A percentile compares a stretch with the other conserved stretches of the same genome.
Conservation (phyloP, 495 filamentous ascomycete genomes). For the Penicillium taxi region DNA sequence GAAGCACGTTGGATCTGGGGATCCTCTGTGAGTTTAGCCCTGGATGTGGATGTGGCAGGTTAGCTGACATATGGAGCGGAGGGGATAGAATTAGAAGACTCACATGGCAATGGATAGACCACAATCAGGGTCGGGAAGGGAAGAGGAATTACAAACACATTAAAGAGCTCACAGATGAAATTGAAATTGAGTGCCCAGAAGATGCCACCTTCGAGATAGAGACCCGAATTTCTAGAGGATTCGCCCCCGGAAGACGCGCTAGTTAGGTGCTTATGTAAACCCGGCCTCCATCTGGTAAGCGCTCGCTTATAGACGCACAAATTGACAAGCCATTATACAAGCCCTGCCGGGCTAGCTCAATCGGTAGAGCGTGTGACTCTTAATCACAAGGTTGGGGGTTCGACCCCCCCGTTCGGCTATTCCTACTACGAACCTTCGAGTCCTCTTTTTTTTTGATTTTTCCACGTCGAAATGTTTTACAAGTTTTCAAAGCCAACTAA, state of each 20-base stretch:
- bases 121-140: constrained; percentile 26
- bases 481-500: too few species aligned
- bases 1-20: constrained; percentile 80
- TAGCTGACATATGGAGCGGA: constrained; percentile 13
- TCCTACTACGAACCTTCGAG: constrained; percentile 19
- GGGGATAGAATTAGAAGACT: constrained; percentile 9
- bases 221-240: constrained; percentile 23
- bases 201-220: constrained; percentile 35
- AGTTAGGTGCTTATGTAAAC: constrained; percentile 12
- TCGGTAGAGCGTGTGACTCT: constrained; percentile 54
- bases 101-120: constrained; percentile 37
- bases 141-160: constrained; percentile 25
- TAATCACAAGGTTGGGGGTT: constrained; percentile 55
- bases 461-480: background rate
- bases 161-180: constrained; percentile 10
- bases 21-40: constrained; percentile 79
- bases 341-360: constrained; percentile 47
- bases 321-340: background rate
- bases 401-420: constrained; percentile 50
- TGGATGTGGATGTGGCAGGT: constrained; percentile 31
- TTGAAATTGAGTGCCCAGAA: constrained; percentile 18
- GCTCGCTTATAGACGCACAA: constrained; percentile 2
- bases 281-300: background rate
- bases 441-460: constrained; percentile 20
- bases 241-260: constrained; percentile 28